Percentiles rank a stretch among this genome's conserved stretches.
Conservation (phyloP, 331 rosid genomes). For the Malus hybrid region DNA sequence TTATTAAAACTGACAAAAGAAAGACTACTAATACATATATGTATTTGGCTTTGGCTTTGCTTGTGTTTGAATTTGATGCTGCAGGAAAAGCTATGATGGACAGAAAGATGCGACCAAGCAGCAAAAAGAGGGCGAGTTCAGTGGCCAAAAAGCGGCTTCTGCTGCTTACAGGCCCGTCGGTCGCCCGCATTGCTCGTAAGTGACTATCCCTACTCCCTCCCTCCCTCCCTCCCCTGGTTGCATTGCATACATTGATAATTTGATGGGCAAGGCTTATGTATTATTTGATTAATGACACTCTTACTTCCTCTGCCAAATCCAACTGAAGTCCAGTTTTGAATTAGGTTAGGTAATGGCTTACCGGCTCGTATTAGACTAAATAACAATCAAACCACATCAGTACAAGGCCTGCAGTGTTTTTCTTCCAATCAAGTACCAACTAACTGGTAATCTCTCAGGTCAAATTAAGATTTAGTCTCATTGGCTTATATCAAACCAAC, state of each 20-base stretch:
- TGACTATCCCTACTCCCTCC: not conserved
- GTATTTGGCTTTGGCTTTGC: not conserved
- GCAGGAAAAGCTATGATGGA: conserved; percentile 54
- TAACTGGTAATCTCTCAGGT: not conserved
- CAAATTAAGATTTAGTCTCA: not conserved
- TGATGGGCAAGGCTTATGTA: no score
- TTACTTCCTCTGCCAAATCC: not conserved
- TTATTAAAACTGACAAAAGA: not conserved
- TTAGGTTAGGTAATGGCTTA: not conserved
- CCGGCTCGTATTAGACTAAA: not conserved
- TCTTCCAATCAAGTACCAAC: not conserved
- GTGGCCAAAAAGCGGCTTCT: conserved; percentile 17
- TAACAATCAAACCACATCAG: not conserved
- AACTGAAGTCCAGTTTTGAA: not conserved
- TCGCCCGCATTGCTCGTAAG: conserved; percentile 90
- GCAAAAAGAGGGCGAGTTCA: conserved; percentile 28
- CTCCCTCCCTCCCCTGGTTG: no score
- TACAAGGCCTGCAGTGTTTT: not conserved
- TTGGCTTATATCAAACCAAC: not conserved
- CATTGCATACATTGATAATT: no score
- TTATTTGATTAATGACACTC: no score
- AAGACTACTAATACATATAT: not conserved
- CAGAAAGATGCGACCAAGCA: conserved; percentile 25
- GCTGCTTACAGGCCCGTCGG: conserved; percentile 41
- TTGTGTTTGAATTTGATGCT: not conserved